These are phyloP conservation scores for Ophiocytium majus DNA, from an alignment of 352 stramenopile genomes.

Conservation along the genomic window DNA sequence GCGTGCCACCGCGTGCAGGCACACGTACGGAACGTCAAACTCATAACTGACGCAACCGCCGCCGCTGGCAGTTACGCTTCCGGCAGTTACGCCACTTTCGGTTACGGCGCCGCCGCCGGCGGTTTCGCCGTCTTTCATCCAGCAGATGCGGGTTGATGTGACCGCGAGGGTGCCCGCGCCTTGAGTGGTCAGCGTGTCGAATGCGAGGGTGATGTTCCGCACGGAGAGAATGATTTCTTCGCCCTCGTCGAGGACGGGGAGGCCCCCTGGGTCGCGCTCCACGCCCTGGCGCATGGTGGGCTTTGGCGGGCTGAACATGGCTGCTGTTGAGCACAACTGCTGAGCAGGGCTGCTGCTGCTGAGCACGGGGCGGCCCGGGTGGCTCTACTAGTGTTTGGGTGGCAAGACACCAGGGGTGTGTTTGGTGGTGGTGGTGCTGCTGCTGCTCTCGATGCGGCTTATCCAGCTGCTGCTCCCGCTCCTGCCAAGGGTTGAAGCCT, in stretches of 20 bases:
- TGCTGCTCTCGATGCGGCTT: too few relatives aligned
- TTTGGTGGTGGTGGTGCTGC: too few relatives aligned
- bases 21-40: conserved; percentile 56
- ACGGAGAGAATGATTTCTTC: not conserved
- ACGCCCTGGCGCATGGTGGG: conserved; percentile 45
- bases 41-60: conserved; percentile 28
- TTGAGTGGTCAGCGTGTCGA: conserved; percentile 19
- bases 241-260: not conserved
- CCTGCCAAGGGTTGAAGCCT: too few relatives aligned
- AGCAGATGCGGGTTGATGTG: conserved; percentile 23
- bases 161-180: conserved; percentile 22
- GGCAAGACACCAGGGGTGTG: too few relatives aligned
- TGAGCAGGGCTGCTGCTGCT: too few relatives aligned
- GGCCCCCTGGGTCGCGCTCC: conserved; percentile 11
- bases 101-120: not conserved
- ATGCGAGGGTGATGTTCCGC: conserved; percentile 20
- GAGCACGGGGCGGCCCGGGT: too few relatives aligned
- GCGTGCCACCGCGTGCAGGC: conserved; percentile 54
- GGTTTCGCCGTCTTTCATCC: not conserved
- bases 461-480: too few relatives aligned
- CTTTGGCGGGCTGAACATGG: conserved; percentile 49
- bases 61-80: not conserved
- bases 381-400: too few relatives aligned
- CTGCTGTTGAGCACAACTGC: too few relatives aligned
- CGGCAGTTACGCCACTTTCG: not conserved